phyloP scores from a whole-genome alignment of 495 filamentous ascomycete species.

The Massariosphaeria phaeospora region DNA sequence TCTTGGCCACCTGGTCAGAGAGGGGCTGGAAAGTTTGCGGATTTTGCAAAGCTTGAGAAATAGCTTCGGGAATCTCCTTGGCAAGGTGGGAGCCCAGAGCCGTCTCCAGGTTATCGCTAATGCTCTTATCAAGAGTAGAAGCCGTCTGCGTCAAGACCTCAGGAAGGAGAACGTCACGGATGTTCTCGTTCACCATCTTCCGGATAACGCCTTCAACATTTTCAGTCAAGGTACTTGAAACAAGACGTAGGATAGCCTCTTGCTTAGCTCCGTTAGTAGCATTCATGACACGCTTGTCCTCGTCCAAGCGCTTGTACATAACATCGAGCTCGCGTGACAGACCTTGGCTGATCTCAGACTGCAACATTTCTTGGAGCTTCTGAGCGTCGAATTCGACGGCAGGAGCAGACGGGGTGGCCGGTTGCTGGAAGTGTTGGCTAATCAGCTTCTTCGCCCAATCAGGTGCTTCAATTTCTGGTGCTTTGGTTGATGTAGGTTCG shows the following conservation, averaged over 20 bases:
- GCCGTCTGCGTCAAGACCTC: constrained; percentile 46
- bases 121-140: constrained; percentile 55
- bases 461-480: constrained; percentile 12
- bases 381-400: constrained; percentile 43
- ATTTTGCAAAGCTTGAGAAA: constrained; percentile 61
- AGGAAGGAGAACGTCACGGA: constrained; percentile 40
- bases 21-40: constrained; percentile 64
- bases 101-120: constrained; percentile 53
- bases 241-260: constrained; percentile 75
- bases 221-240: constrained; percentile 80
- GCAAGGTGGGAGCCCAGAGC: constrained; percentile 38
- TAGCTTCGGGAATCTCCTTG: constrained; percentile 44
- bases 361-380: constrained; percentile 52
- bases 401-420: constrained; percentile 35
- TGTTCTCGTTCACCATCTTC: constrained; percentile 21
- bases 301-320: constrained; percentile 58
- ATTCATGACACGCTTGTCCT: constrained; percentile 60
- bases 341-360: constrained; percentile 52
- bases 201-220: constrained; percentile 60
- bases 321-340: constrained; percentile 54
- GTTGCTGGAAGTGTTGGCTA: constrained; percentile 13
- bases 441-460: constrained; percentile 26
- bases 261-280: constrained; percentile 64
- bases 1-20: constrained; percentile 63
- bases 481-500: not conserved